Percentiles rank a stretch among this genome's conserved stretches.
Evolutionary conservation across 1,284 basidiomycete species (phyloP).

Genomic region (Tilletia caries): DNA sequence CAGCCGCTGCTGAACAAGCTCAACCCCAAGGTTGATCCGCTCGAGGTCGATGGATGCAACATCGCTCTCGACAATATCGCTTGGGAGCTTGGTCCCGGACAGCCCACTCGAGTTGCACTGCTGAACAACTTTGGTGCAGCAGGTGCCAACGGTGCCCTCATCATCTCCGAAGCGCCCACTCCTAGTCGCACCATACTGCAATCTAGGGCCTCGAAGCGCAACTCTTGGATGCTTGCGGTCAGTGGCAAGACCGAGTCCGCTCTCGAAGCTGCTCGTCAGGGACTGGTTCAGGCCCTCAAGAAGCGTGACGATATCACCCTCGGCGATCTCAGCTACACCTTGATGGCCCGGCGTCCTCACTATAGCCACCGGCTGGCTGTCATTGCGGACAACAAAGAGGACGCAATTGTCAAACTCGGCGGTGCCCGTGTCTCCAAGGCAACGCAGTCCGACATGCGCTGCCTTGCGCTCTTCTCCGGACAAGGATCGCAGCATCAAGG

Average conservation of each 20-base stretch:
- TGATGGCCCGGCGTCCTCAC: not conserved
- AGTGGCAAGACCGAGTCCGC: too few relatives aligned
- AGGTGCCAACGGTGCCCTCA: constrained; percentile 32
- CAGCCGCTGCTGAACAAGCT: constrained; percentile 14
- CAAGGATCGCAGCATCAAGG: constrained; percentile 34
- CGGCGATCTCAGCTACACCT: constrained; percentile 24
- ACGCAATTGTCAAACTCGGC: not conserved
- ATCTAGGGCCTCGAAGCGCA: constrained; percentile 21
- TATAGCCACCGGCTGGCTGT: constrained; percentile 22
- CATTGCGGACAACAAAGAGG: constrained; percentile 15
- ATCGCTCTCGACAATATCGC: too few relatives aligned
- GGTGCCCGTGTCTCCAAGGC: not conserved
- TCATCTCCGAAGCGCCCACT: constrained; percentile 29
- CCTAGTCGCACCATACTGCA: not conserved
- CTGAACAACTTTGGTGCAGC: constrained; percentile 37
- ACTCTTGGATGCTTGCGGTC: constrained; percentile 20
- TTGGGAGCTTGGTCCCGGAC: too few relatives aligned
- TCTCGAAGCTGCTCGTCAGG: constrained; percentile 26
- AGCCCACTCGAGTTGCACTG: constrained; percentile 21
- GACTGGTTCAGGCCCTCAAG: constrained; percentile 26
- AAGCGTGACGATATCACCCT: not conserved
- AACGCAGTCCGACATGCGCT: not conserved
- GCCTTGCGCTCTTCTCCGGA: constrained; percentile 31
- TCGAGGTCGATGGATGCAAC: not conserved
- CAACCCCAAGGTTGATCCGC: not conserved